A percentile compares a stretch with the other conserved stretches of the same genome.
These are phyloP conservation scores for Abrus precatorius DNA, from an alignment of 306 rosid genomes.

Conservation along the genomic window DNA sequence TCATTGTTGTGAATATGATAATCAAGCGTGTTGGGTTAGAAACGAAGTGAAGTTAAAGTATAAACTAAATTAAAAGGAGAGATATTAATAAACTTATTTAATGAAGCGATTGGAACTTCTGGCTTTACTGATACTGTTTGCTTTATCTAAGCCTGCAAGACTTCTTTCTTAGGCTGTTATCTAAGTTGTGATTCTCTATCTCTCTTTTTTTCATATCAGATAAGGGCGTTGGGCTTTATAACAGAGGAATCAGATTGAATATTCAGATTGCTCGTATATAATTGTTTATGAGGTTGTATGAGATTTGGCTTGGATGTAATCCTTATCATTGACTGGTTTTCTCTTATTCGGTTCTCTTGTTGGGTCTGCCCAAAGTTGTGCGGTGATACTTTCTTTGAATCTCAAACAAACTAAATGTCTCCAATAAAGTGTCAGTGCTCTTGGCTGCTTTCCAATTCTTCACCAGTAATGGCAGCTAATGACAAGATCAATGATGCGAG, in stretches of 20 bases:
- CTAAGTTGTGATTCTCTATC: background rate
- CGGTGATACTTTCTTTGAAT: constrained; percentile 20
- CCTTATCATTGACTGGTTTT: background rate
- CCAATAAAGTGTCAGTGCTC: constrained; percentile 42
- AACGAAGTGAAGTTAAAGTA: background rate
- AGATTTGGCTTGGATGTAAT: background rate
- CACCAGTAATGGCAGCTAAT: constrained; percentile 35
- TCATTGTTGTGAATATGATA: background rate
- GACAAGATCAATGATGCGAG: constrained; percentile 39
- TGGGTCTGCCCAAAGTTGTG: constrained; percentile 20
- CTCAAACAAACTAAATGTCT: constrained; percentile 49
- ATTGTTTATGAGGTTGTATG: background rate
- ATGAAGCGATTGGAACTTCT: constrained; percentile 15
- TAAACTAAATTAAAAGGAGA: background rate
- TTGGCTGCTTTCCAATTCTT: constrained; percentile 36
- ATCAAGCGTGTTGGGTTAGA: background rate
- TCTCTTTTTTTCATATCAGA: constrained; percentile 10
- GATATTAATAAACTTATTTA: background rate
- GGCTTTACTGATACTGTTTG: background rate
- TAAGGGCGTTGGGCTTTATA: background rate
- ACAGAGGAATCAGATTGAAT: constrained; percentile 4
- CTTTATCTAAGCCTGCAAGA: background rate
- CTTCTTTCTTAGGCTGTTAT: background rate
- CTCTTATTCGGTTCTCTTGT: constrained; percentile 29
- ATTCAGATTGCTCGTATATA: constrained; percentile 15